Conservation (phyloP, 2,329 filamentous ascomycete genomes). For the Talaromyces piceae region DNA sequence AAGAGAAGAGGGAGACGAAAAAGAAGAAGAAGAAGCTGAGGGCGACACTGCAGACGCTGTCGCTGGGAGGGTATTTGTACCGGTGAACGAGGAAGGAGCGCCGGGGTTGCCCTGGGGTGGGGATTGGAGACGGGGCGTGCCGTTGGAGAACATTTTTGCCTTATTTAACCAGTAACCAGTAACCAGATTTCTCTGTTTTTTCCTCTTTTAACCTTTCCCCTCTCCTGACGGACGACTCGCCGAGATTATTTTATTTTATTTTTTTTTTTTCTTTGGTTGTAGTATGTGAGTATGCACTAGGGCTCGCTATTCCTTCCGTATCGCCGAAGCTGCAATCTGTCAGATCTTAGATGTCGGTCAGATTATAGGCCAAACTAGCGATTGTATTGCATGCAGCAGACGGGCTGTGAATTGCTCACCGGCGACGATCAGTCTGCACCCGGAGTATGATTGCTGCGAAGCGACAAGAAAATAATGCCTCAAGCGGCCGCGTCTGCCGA, state of each 20-base stretch:
- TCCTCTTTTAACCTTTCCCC: no score
- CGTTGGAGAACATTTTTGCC: conserved; percentile 10
- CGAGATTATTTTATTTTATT: no score
- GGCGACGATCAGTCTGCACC: neutral
- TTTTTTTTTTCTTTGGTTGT: no score
- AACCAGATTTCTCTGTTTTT: no score
- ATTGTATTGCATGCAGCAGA: no score
- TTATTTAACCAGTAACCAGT: no score
- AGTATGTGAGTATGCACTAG: no score
- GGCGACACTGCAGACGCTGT: neutral
- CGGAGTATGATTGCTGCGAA: neutral
- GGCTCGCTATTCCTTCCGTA: no score
- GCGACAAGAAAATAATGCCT: neutral
- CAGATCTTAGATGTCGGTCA: no score
- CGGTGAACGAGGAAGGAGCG: neutral
- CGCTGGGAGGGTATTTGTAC: neutral
- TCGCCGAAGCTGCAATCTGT: no score
- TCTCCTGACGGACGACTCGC: no score
- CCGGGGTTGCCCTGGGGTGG: neutral
- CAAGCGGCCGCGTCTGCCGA: neutral
- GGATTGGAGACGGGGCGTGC: conserved; percentile 2
- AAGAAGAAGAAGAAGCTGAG: neutral
- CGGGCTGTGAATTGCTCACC: neutral
- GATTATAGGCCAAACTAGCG: no score
- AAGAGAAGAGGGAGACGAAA: neutral